These are phyloP conservation scores for Pichia membranifaciens DNA, from an alignment of 805 yeast species.

Conservation along the genomic window DNA sequence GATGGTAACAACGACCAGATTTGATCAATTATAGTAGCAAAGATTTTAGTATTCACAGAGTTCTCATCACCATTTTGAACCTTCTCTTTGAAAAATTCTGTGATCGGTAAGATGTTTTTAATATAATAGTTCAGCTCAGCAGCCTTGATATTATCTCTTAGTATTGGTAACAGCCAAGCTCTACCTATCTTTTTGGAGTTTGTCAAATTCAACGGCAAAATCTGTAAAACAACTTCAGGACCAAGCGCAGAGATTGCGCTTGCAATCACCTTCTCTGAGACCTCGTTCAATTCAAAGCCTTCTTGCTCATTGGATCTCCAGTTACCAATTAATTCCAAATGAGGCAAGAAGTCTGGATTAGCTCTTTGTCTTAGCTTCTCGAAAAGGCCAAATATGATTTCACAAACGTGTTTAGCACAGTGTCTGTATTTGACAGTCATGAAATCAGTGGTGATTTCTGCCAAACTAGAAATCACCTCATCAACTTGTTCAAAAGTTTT, in stretches of 20 bases:
- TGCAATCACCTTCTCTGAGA: slow-evolving; percentile 75
- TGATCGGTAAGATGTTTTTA: slow-evolving; percentile 59
- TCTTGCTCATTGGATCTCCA: slow-evolving; percentile 77
- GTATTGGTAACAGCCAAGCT: slow-evolving; percentile 90
- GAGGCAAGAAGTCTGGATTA: slow-evolving; percentile 63
- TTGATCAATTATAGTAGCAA: slow-evolving; percentile 83
- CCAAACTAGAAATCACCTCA: slow-evolving; percentile 43
- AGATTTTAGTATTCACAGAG: slow-evolving; percentile 69
- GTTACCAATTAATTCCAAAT: slow-evolving; percentile 69
- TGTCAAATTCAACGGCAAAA: slow-evolving; percentile 73
- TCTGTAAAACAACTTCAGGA: slow-evolving; percentile 70
- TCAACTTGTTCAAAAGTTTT: slow-evolving; percentile 53
- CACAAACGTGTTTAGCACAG: slow-evolving; percentile 70
- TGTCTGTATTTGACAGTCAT: slow-evolving; percentile 69
- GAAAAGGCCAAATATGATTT: slow-evolving; percentile 57
- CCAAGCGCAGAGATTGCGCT: slow-evolving; percentile 78
- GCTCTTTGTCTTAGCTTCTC: slow-evolving; percentile 57
- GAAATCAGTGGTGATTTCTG: slow-evolving; percentile 48
- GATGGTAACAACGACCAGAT: slow-evolving; percentile 87
- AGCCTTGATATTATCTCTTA: slow-evolving; percentile 77
- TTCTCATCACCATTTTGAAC: slow-evolving; percentile 40
- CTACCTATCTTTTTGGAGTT: slow-evolving; percentile 67
- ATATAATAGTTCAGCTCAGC: slow-evolving; percentile 64
- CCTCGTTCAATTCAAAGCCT: slow-evolving; percentile 60
- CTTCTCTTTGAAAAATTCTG: slow-evolving; percentile 46